Conservation (phyloP, 768 basidiomycete genomes). For the Rhizopogon rudus region DNA sequence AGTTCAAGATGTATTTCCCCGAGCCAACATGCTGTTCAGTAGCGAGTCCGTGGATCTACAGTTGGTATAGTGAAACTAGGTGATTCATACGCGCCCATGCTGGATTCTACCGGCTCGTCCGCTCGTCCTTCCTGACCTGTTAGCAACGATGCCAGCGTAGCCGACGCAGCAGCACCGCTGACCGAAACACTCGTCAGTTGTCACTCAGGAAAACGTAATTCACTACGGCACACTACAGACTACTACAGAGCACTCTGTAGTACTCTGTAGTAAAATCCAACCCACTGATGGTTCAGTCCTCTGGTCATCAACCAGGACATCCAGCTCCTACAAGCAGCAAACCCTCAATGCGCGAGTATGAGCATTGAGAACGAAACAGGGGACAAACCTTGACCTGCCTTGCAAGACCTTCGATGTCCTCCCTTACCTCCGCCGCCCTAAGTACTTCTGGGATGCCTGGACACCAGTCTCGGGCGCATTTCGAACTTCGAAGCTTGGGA, state of each 20-base stretch:
- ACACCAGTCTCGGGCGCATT: no score
- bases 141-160: background rate
- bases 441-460: no score
- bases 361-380: background rate
- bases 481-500: no score
- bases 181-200: slow-evolving; percentile 22
- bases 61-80: background rate
- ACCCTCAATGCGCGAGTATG: slow-evolving; percentile 1
- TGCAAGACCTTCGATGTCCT: slow-evolving; percentile 61
- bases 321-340: slow-evolving; percentile 46
- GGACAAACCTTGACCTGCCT: slow-evolving; percentile 61
- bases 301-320: slow-evolving; percentile 70
- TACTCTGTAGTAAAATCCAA: no score
- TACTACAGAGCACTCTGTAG: no score
- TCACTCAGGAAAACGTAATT: no score
- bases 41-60: background rate
- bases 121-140: background rate
- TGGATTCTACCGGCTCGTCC: background rate
- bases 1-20: background rate
- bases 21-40: background rate
- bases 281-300: no score
- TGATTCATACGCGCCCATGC: background rate
- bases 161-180: background rate
- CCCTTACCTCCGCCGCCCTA: slow-evolving; percentile 66
- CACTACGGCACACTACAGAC: no score